Percentiles rank a stretch among this genome's conserved stretches.
Conservation (phyloP, 202 grass and related monocot genomes). For the Cymbopogon flexuosus region DNA sequence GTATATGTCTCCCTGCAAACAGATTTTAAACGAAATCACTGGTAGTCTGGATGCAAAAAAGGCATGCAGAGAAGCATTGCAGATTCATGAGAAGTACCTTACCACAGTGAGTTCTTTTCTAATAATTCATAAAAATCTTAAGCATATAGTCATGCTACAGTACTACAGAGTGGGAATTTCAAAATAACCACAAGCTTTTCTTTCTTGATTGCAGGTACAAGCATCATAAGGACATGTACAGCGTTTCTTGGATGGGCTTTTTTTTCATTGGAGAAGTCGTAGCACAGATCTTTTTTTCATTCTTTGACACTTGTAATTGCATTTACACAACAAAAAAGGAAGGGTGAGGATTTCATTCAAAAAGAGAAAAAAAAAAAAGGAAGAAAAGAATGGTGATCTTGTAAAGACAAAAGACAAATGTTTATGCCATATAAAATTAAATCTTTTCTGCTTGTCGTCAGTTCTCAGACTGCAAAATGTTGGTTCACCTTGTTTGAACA, state of each 20-base stretch:
- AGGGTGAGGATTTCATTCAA: neutral
- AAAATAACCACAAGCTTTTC: neutral
- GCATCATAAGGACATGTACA: slow-evolving; percentile 34
- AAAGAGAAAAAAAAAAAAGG: neutral
- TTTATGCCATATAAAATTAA: neutral
- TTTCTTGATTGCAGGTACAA: slow-evolving; percentile 43
- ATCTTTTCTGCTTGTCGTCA: neutral
- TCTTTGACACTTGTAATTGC: slow-evolving; percentile 10
- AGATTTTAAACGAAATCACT: slow-evolving; percentile 92
- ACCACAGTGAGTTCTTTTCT: slow-evolving; percentile 38
- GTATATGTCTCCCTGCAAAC: slow-evolving; percentile 21
- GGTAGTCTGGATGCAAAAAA: slow-evolving; percentile 85
- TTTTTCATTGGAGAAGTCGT: slow-evolving; percentile 25
- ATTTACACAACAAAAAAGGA: slow-evolving; percentile 27
- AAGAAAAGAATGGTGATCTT: neutral
- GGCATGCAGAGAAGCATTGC: slow-evolving; percentile 67
- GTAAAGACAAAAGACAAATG: neutral
- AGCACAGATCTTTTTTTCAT: neutral
- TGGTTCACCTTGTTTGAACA: neutral
- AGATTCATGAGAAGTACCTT: slow-evolving; percentile 75
- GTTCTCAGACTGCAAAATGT: neutral
- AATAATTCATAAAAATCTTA: neutral
- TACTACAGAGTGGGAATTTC: neutral
- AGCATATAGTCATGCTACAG: neutral
- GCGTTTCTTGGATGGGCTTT: neutral